Conservation (phyloP, 208 protist species). For the Leishmania aethiopica region DNA sequence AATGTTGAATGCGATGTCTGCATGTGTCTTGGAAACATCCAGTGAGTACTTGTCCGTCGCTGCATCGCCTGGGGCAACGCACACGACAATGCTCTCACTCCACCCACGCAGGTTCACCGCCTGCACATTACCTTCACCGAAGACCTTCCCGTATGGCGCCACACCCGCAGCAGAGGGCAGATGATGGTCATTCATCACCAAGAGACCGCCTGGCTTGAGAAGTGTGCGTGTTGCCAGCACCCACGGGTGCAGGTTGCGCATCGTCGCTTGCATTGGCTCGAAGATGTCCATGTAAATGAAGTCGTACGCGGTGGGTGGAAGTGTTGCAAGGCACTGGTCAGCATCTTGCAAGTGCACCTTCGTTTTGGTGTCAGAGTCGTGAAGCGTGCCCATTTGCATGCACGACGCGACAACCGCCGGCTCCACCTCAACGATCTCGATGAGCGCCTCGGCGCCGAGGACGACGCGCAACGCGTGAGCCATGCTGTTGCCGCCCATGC, state of each 20-base stretch:
- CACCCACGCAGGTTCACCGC: slow-evolving; percentile 77
- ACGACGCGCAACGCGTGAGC: slow-evolving; percentile 54
- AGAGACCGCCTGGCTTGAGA: slow-evolving; percentile 51
- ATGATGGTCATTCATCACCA: slow-evolving; percentile 80
- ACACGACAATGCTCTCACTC: slow-evolving; percentile 75
- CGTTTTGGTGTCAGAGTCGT: slow-evolving; percentile 36
- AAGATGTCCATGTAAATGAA: slow-evolving; percentile 86
- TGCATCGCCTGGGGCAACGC: slow-evolving; percentile 41
- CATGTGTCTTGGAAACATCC: slow-evolving; percentile 20
- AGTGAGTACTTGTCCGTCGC: slow-evolving; percentile 22
- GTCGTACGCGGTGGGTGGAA: slow-evolving; percentile 32
- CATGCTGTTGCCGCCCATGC: slow-evolving; percentile 89
- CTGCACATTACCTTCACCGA: slow-evolving; percentile 63
- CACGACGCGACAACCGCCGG: slow-evolving; percentile 61
- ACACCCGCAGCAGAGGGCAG: slow-evolving; percentile 45
- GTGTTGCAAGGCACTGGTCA: slow-evolving; percentile 1
- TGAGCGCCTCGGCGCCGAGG: slow-evolving; percentile 41
- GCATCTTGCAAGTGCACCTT: slow-evolving; percentile 50
- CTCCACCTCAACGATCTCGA: slow-evolving; percentile 78
- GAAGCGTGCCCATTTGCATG: slow-evolving; percentile 33
- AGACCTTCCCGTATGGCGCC: slow-evolving; percentile 38
- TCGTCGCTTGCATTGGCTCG: slow-evolving; percentile 58
- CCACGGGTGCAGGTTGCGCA: slow-evolving; percentile 60
- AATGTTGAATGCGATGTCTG: slow-evolving; percentile 31
- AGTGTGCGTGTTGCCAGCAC: slow-evolving; percentile 24